These are phyloP conservation scores for Aspergillus panamensis DNA, from an alignment of 495 filamentous ascomycete genomes.

Conservation along the genomic window DNA sequence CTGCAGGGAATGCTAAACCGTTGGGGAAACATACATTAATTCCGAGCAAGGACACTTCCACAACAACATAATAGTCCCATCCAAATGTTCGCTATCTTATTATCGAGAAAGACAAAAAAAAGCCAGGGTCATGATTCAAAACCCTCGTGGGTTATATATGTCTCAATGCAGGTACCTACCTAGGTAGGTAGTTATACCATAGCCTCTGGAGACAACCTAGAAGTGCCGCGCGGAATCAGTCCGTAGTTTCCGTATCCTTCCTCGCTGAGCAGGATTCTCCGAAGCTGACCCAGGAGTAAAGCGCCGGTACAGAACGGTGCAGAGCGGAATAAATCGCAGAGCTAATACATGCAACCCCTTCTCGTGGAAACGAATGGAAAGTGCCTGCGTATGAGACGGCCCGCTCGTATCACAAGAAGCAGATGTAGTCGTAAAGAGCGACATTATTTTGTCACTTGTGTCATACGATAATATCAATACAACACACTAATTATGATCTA, in stretches of 20 bases:
- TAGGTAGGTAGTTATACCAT: neutral
- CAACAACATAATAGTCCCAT: too few species aligned
- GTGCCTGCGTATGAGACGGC: neutral
- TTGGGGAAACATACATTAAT: too few species aligned
- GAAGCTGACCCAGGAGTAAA: neutral
- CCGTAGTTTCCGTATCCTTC: conserved; percentile 1
- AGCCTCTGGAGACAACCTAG: neutral
- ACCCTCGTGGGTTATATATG: neutral
- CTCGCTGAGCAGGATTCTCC: neutral
- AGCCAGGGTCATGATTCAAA: too few species aligned
- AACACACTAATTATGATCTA: neutral
- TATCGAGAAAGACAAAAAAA: too few species aligned
- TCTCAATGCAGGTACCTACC: neutral
- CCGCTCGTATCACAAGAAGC: too few species aligned
- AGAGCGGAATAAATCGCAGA: neutral
- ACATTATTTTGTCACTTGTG: too few species aligned
- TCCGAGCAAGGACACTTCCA: too few species aligned
- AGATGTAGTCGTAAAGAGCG: too few species aligned
- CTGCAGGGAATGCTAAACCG: too few species aligned
- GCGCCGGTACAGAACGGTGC: neutral
- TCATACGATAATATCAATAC: too few species aligned
- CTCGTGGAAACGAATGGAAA: neutral
- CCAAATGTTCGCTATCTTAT: too few species aligned
- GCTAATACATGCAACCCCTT: neutral
- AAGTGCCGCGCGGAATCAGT: neutral